Evolutionary conservation across 1,139 yeast species (phyloP).

Genomic region (Eremothecium gossypii): DNA sequence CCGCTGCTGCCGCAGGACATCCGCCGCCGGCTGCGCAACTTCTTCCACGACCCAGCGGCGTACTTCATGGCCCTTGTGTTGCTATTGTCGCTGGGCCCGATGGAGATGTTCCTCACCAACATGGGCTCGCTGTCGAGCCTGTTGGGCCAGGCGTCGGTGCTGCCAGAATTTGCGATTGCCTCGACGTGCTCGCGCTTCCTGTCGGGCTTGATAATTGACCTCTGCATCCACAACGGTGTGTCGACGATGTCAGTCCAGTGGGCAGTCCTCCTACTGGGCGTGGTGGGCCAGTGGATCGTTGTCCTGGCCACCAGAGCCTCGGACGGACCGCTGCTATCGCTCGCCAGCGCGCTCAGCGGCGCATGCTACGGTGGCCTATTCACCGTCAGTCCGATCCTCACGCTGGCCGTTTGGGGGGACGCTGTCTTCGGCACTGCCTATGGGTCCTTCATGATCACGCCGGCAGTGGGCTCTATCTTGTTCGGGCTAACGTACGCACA

Average conservation of each 20-base stretch:
- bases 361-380: constrained; percentile 74
- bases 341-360: constrained; percentile 53
- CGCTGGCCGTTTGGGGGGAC: constrained; percentile 81
- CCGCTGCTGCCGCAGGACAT: constrained; percentile 10
- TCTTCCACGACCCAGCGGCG: constrained; percentile 55
- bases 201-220: constrained; percentile 62
- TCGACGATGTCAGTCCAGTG: constrained; percentile 40
- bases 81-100: constrained; percentile 68
- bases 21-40: constrained; percentile 20
- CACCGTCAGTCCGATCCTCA: constrained; percentile 75
- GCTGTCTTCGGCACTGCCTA: constrained; percentile 87
- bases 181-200: constrained; percentile 57
- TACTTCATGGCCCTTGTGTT: constrained; percentile 57
- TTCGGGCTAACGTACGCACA: constrained; percentile 68
- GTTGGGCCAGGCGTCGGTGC: constrained; percentile 30
- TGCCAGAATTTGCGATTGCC: constrained; percentile 42
- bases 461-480: constrained; percentile 72
- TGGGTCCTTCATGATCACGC: constrained; percentile 87
- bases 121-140: constrained; percentile 52
- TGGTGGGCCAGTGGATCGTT: constrained; percentile 35
- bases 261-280: constrained; percentile 36
- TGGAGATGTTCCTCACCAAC: constrained; percentile 81
- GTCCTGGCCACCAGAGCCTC: constrained; percentile 10
- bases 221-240: constrained; percentile 31
- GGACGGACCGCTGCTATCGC: constrained; percentile 23